Evolutionary conservation across 1,284 basidiomycete genomes (phyloP).

Genomic region (Irpex sp.): DNA sequence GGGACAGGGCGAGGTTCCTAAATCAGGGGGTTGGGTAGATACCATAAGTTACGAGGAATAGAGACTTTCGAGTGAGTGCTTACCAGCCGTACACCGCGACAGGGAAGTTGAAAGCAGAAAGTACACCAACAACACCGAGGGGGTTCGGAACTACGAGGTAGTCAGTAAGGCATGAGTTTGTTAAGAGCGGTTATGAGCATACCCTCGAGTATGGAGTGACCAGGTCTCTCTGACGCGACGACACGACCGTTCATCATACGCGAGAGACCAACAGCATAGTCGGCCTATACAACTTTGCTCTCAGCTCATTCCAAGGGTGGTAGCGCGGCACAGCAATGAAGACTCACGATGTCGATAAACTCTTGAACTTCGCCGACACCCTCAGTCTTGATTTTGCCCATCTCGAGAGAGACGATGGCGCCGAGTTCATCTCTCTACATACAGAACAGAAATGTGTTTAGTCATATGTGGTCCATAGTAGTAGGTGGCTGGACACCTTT

Average conservation of each 20-base stretch:
- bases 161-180: background rate
- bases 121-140: slow-evolving; percentile 86
- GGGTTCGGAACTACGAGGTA: slow-evolving; percentile 79
- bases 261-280: slow-evolving; percentile 81
- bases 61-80: slow-evolving; percentile 10
- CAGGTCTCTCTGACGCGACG: slow-evolving; percentile 83
- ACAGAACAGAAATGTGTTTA: slow-evolving; percentile 4
- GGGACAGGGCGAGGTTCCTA: slow-evolving; percentile 88
- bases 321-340: slow-evolving; percentile 10
- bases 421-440: slow-evolving; percentile 76
- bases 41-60: background rate
- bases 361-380: slow-evolving; percentile 93
- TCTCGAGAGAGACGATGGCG: slow-evolving; percentile 82
- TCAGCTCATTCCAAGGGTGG: background rate
- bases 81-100: slow-evolving; percentile 88
- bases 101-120: slow-evolving; percentile 94
- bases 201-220: slow-evolving; percentile 89
- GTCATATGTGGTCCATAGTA: background rate
- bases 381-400: slow-evolving; percentile 96
- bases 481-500: slow-evolving; percentile 49
- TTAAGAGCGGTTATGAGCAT: background rate
- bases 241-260: slow-evolving; percentile 90
- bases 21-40: slow-evolving; percentile 12
- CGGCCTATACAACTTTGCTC: slow-evolving; percentile 37
- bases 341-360: slow-evolving; percentile 84